Base-by-base conservation (phyloP, 2,329 filamentous ascomycete genomes). In the Sporothrix curviconia region DNA sequence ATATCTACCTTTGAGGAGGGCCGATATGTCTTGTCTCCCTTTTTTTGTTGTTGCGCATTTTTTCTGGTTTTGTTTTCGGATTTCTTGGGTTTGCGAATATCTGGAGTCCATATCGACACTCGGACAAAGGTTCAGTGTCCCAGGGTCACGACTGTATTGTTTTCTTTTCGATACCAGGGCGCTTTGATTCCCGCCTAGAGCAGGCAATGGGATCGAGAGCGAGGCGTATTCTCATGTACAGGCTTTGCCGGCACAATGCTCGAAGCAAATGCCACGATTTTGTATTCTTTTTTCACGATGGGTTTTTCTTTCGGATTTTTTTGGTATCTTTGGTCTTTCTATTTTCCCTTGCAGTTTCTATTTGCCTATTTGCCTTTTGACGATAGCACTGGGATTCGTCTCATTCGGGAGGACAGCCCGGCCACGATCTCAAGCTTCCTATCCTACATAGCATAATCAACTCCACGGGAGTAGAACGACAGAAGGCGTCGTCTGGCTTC, bases 1-100 rank as follows among this genome's bases (percentile, higher is more conserved):
- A 99, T 76, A 95, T 99, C 63, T 94, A 90, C 78, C 78, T 99
- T 2, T 63, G 25, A 43, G 17, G 25, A 37, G 15, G 9, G 14
- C 5, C 28, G 28, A 32, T 17, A 24, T 34, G 46, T 12, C n/a
- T 51, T 37, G 9, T n/a, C 7, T 25, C 12, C 1, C 3, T 25
- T 43, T 25, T 15, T 19, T n/a, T 43, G 11, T 25, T 43, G 9
- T 3, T 14, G 17, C 39, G 34, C 14, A 22, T 28, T n/a, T 44
- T 5, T n/a, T 28, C 5, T 44, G 17, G n/a, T n/a, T n/a, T n/a
- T n/a, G n/a, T n/a, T n/a, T n/a, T n/a, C n/a, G n/a, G n/a, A n/a
- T 46, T 32, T 12, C 8, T 37, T 39, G 17, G 32, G 15, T n/a
- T n/a, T n/a, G 34, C 15, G 15, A 51, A 49, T n/a, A 47, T n/a